A percentile compares a stretch with the other conserved stretches of the same genome.
Evolutionary conservation across 2,329 filamentous ascomycete genomes (phyloP).

Genomic region (Colletotrichum kahawae): DNA sequence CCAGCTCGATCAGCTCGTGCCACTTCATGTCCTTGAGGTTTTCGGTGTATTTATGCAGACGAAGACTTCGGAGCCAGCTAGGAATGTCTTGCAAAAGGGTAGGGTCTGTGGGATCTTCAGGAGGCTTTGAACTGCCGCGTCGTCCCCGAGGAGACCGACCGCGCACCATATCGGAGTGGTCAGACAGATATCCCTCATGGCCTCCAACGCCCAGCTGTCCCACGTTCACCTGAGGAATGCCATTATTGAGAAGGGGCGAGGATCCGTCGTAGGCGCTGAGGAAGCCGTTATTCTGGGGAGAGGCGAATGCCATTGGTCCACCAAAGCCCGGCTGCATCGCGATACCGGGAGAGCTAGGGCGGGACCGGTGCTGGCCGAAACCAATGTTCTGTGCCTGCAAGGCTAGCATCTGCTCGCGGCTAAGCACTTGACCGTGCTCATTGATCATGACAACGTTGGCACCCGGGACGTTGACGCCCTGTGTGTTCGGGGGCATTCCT

Average conservation of each 20-base stretch:
- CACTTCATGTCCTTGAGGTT: constrained; percentile 97
- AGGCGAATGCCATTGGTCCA: constrained; percentile 73
- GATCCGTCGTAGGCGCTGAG: constrained; percentile 83
- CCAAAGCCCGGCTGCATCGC: constrained; percentile 73
- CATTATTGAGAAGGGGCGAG: constrained; percentile 72
- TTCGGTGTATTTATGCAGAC: constrained; percentile 98
- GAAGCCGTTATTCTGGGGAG: constrained; percentile 94
- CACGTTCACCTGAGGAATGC: constrained; percentile 74
- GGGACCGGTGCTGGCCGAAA: constrained; percentile 76
- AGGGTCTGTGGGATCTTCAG: constrained; percentile 95
- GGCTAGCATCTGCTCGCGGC: constrained; percentile 82
- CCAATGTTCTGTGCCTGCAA: constrained; percentile 70
- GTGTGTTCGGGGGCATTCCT: constrained; percentile 36
- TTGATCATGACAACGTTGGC: constrained; percentile 93
- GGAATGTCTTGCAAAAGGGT: constrained; percentile 92
- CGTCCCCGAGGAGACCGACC: constrained; percentile 92
- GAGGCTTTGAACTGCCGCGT: constrained; percentile 93
- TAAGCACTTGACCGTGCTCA: constrained; percentile 87
- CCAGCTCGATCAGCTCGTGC: constrained; percentile 89
- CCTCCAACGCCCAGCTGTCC: constrained; percentile 72
- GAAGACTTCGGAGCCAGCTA: constrained; percentile 90
- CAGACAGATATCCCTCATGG: constrained; percentile 88
- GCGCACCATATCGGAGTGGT: constrained; percentile 89
- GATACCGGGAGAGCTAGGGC: constrained; percentile 87
- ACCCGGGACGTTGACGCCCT: constrained; percentile 66